phyloP scores from a whole-genome alignment of 2,329 filamentous ascomycete species.

The Trichoderma endophyticum region DNA sequence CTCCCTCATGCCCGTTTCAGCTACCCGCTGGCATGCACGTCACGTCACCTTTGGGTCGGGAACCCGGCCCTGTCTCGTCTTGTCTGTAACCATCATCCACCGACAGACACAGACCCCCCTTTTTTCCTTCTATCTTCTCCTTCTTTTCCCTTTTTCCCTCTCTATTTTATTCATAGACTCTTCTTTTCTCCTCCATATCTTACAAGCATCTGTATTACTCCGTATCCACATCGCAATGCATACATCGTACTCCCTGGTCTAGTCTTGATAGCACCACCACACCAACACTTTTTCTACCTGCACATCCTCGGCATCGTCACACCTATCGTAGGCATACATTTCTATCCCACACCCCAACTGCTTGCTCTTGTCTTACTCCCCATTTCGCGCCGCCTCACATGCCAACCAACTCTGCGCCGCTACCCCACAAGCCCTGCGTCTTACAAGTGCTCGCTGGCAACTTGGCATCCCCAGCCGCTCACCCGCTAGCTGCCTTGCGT shows the following conservation, averaged over 20 bases:
- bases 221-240: not conserved
- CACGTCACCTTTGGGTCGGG: slow-evolving; percentile 9
- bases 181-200: not conserved
- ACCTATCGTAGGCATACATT: not conserved
- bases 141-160: not conserved
- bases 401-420: not conserved
- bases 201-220: not conserved
- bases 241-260: not conserved
- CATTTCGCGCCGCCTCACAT: slow-evolving; percentile 13
- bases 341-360: not conserved
- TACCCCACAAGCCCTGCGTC: slow-evolving; percentile 8
- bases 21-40: slow-evolving; percentile 15
- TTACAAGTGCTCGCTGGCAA: slow-evolving; percentile 11
- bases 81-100: not conserved
- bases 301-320: not conserved
- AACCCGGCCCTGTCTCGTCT: not conserved
- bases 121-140: not conserved
- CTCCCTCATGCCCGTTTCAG: slow-evolving; percentile 10
- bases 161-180: not conserved
- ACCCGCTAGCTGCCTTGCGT: not conserved
- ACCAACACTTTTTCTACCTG: not conserved
- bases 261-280: not conserved
- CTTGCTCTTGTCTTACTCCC: not conserved
- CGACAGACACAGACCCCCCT: not conserved
- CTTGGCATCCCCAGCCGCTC: not conserved